Evolutionary conservation across 169 alveolate species (phyloP).

Genomic region (Babesia ovis): DNA sequence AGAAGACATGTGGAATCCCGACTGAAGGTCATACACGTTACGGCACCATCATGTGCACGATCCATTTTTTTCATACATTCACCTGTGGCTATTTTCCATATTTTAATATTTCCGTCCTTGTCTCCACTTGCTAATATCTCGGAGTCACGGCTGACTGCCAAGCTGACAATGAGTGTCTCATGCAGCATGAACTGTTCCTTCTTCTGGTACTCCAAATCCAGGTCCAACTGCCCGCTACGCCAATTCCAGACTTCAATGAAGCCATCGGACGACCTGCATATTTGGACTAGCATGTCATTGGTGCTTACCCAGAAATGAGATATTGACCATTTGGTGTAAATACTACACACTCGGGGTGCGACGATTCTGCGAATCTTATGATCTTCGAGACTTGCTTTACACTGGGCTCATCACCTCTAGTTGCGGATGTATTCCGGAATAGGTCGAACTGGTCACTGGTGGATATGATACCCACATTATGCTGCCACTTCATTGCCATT

Average conservation of each 20-base stretch:
- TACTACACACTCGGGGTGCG: conserved; percentile 84
- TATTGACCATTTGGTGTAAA: conserved; percentile 84
- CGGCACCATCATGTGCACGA: conserved; percentile 78
- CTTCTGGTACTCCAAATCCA: conserved; percentile 78
- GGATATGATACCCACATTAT: conserved; percentile 71
- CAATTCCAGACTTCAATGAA: conserved; percentile 87
- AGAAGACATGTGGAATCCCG: conserved; percentile 78
- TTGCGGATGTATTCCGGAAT: conserved; percentile 66
- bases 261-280: conserved; percentile 79
- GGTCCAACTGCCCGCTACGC: conserved; percentile 75
- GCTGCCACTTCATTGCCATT: conserved; percentile 83
- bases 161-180: conserved; percentile 77
- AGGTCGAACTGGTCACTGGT: conserved; percentile 71
- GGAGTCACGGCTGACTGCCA: conserved; percentile 84
- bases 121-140: conserved; percentile 85
- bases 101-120: conserved; percentile 76
- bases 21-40: conserved; percentile 79
- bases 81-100: conserved; percentile 79
- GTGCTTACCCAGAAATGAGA: conserved; percentile 76
- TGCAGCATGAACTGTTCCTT: conserved; percentile 83
- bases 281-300: not conserved
- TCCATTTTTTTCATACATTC: conserved; percentile 72
- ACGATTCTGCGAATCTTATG: conserved; percentile 76
- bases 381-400: conserved; percentile 68
- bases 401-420: conserved; percentile 62